Evolutionary conservation across 192 early-diverging fungal genomes (phyloP).

Genomic region (Linnemannia elongata): DNA sequence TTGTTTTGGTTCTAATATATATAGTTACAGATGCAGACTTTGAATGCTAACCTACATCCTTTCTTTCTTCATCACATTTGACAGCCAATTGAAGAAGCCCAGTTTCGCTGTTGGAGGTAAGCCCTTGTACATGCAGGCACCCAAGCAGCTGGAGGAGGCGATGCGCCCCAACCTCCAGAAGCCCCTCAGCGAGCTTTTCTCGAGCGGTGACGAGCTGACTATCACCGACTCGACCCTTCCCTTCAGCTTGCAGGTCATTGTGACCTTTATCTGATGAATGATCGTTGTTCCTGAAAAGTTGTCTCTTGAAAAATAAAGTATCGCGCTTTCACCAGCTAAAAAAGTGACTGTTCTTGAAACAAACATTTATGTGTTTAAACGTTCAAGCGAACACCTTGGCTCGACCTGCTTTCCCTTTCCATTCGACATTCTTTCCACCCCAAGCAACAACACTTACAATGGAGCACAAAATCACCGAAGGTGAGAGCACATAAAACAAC

Average conservation of each 20-base stretch:
- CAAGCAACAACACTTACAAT: neutral
- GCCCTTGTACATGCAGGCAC: conserved; percentile 91
- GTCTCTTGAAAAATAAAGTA: neutral
- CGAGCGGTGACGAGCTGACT: conserved; percentile 77
- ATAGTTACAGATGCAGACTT: neutral
- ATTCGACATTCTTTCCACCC: neutral
- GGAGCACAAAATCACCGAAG: conserved; percentile 43
- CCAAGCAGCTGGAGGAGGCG: conserved; percentile 79
- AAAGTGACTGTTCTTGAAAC: conserved; percentile 18
- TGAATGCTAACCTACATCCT: neutral
- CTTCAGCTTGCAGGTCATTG: conserved; percentile 56
- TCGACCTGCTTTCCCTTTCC: neutral
- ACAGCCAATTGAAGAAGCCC: conserved; percentile 89
- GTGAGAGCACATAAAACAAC: neutral
- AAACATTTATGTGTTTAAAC: neutral
- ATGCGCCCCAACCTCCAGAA: conserved; percentile 91
- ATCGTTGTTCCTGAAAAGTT: neutral
- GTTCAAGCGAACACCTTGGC: neutral
- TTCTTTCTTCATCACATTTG: neutral
- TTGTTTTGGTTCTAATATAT: neutral
- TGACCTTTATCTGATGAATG: conserved; percentile 12
- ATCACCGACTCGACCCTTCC: conserved; percentile 88
- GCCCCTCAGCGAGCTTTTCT: conserved; percentile 73
- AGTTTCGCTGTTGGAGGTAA: conserved; percentile 69
- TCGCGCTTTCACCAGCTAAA: neutral